These are phyloP conservation scores for Teunomyces kruisii DNA, from an alignment of 805 yeast genomes.

Conservation along the genomic window DNA sequence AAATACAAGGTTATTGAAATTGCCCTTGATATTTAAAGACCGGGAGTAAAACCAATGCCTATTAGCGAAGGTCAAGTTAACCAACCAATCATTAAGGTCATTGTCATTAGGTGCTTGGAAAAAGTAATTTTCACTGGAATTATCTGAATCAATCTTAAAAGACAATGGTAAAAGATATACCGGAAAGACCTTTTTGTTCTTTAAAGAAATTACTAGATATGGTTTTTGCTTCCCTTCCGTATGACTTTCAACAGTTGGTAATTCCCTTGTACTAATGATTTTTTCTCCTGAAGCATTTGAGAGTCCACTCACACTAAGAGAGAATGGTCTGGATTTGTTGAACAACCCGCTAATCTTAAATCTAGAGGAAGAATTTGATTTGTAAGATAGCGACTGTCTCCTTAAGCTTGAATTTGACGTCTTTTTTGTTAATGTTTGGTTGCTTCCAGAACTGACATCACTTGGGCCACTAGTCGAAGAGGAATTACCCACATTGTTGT, in stretches of 20 bases:
- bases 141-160: constrained; percentile 48
- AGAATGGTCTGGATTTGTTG: constrained; percentile 58
- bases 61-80: constrained; percentile 45
- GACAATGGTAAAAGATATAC: constrained; percentile 49
- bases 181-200: constrained; percentile 48
- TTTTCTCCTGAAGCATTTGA: constrained; percentile 38
- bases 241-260: constrained; percentile 53
- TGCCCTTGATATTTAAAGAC: constrained; percentile 24
- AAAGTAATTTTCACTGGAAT: constrained; percentile 51
- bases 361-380: constrained; percentile 38
- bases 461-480: not conserved
- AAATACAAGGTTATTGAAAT: constrained; percentile 50
- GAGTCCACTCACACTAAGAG: constrained; percentile 45
- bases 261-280: constrained; percentile 49
- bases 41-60: constrained; percentile 58
- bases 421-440: constrained; percentile 26
- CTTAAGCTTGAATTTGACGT: constrained; percentile 28
- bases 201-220: constrained; percentile 44
- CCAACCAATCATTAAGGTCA: constrained; percentile 77
- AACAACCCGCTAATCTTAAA: constrained; percentile 60
- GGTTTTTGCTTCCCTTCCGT: constrained; percentile 54
- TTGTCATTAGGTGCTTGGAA: constrained; percentile 64
- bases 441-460: not conserved
- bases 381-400: constrained; percentile 41
- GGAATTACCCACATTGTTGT: constrained; percentile 1